phyloP scores from a whole-genome alignment of 2,329 filamentous ascomycete species.

The Ophiocordyceps australis region DNA sequence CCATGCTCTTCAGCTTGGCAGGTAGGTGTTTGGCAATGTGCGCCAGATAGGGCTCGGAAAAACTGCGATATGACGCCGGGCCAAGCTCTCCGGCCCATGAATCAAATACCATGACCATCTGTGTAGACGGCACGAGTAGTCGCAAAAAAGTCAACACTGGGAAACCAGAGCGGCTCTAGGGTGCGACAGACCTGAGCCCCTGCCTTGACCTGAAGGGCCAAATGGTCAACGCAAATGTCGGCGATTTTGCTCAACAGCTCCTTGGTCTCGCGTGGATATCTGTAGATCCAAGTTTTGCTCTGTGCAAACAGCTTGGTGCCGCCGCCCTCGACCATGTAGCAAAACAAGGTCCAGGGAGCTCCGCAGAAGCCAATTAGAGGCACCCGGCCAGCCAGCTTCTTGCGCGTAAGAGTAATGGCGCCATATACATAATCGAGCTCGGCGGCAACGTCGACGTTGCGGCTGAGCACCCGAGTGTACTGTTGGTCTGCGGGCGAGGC shows the following conservation, averaged over 20 bases:
- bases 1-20: conserved; percentile 51
- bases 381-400: conserved; percentile 75
- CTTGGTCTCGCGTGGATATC: conserved; percentile 64
- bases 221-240: conserved; percentile 84
- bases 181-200: conserved; percentile 57
- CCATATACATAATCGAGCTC: conserved; percentile 92
- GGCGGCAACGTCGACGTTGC: conserved; percentile 64
- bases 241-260: conserved; percentile 77
- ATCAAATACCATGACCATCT: conserved; percentile 92
- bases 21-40: conserved; percentile 75
- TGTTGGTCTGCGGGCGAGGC: conserved; percentile 64
- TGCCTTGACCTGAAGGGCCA: conserved; percentile 80
- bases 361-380: conserved; percentile 94
- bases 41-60: conserved; percentile 71
- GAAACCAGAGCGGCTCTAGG: background rate
- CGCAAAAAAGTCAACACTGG: background rate
- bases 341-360: conserved; percentile 89
- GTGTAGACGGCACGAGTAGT: background rate
- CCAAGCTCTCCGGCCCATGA: conserved; percentile 94
- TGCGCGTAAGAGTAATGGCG: conserved; percentile 77
- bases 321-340: conserved; percentile 98
- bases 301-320: conserved; percentile 90
- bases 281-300: conserved; percentile 94
- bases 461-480: conserved; percentile 58
- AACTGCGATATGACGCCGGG: conserved; percentile 64